Percentiles rank a stretch among this genome's conserved stretches.
Evolutionary conservation across 352 stramenopile genomes (phyloP).

Genomic region (Pilasporangium apinafurcum): DNA sequence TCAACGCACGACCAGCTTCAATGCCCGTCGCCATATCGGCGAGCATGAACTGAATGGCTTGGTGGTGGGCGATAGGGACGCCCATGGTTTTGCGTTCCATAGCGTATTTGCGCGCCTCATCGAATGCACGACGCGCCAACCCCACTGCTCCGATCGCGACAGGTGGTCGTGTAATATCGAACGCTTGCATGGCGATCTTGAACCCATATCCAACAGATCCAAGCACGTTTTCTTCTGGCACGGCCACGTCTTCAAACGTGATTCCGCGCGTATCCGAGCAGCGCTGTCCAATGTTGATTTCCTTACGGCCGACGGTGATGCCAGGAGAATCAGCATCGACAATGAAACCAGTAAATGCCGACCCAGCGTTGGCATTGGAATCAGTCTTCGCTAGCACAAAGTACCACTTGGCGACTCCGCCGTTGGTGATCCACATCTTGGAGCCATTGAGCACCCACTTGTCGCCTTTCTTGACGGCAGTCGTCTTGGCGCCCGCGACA

Average conservation of each 20-base stretch:
- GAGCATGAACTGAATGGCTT: constrained; percentile 88
- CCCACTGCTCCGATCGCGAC: constrained; percentile 85
- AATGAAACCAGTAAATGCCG: constrained; percentile 89
- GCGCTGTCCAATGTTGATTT: constrained; percentile 90
- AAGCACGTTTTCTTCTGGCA: constrained; percentile 85
- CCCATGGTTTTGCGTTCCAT: constrained; percentile 88
- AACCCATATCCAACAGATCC: constrained; percentile 85
- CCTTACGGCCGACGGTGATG: constrained; percentile 84
- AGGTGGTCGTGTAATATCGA: constrained; percentile 87
- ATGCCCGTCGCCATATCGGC: constrained; percentile 90
- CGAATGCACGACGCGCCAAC: constrained; percentile 79
- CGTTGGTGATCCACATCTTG: constrained; percentile 95
- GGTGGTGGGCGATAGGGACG: constrained; percentile 74
- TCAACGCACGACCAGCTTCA: constrained; percentile 74
- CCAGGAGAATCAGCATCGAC: constrained; percentile 82
- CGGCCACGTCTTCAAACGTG: constrained; percentile 89
- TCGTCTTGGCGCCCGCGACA: constrained; percentile 86
- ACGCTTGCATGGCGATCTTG: constrained; percentile 91
- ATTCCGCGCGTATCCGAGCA: constrained; percentile 88
- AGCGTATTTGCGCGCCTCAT: constrained; percentile 86
- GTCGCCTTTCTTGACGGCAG: constrained; percentile 89
- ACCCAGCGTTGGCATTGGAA: constrained; percentile 49
- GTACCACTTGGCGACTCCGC: constrained; percentile 86
- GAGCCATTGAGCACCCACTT: constrained; percentile 91
- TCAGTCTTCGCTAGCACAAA: constrained; percentile 91